Evolutionary conservation across 306 rosid genomes (phyloP).

Genomic region (Pyrus bretschneideri): DNA sequence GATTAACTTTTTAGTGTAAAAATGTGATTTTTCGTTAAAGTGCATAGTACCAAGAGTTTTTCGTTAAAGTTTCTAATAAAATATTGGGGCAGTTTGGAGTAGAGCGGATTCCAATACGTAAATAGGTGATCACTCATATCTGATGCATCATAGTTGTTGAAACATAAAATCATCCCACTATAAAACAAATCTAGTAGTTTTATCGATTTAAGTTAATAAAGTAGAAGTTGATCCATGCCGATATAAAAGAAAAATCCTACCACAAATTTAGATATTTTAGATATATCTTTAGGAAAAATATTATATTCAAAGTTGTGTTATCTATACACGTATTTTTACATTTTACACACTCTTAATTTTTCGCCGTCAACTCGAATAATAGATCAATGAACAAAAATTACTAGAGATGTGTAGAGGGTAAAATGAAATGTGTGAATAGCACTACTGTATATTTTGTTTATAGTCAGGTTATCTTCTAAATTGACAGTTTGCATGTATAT

Average conservation of each 20-base stretch:
- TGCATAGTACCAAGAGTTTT: accelerated
- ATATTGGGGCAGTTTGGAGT: not conserved
- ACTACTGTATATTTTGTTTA: too few species aligned
- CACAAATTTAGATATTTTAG: not conserved
- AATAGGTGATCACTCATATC: not conserved
- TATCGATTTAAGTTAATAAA: not conserved
- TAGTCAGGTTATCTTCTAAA: too few species aligned
- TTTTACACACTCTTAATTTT: too few species aligned
- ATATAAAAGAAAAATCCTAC: not conserved
- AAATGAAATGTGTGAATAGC: too few species aligned
- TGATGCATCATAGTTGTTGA: not conserved
- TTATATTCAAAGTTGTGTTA: too few species aligned
- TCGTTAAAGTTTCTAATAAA: not conserved
- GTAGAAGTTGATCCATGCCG: not conserved
- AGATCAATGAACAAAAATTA: too few species aligned
- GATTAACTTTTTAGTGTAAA: too few species aligned
- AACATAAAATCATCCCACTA: not conserved
- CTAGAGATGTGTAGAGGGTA: too few species aligned
- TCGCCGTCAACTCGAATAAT: too few species aligned
- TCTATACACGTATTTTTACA: too few species aligned
- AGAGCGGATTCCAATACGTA: not conserved
- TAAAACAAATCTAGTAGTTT: not conserved
- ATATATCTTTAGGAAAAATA: too few species aligned
- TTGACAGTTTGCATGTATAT: not conserved
- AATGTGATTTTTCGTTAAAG: too few species aligned